These are phyloP conservation scores for Fraxinus angustifolia DNA, from an alignment of 305 asterid genomes.

Conservation along the genomic window DNA sequence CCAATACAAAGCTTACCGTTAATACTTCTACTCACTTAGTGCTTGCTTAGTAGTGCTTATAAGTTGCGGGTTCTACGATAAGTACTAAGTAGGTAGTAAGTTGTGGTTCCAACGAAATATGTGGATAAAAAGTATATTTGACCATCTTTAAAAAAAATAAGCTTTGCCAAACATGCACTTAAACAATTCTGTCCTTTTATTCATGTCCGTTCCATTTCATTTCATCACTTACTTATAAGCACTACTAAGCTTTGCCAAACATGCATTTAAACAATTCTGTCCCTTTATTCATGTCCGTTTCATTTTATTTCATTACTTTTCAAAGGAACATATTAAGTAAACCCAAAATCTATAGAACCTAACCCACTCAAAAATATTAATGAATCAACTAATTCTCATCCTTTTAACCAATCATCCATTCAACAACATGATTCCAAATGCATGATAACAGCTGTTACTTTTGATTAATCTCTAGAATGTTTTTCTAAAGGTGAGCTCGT, in stretches of 20 bases:
- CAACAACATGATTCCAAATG: not conserved
- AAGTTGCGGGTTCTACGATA: not conserved
- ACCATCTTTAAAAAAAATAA: too few relatives aligned
- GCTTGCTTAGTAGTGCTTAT: not conserved
- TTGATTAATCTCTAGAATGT: not conserved
- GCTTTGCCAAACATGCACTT: not conserved
- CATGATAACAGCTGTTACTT: slow-evolving; percentile 1
- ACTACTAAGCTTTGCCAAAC: not conserved
- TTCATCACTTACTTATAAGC: too few relatives aligned
- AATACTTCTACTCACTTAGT: not conserved
- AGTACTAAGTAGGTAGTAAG: not conserved
- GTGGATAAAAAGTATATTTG: not conserved
- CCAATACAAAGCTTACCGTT: not conserved
- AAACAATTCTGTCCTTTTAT: not conserved
- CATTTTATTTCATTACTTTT: not conserved
- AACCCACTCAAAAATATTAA: slow-evolving; percentile 11
- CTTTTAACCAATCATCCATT: not conserved
- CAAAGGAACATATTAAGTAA: slow-evolving; percentile 1
- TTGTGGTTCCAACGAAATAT: not conserved
- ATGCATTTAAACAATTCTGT: not conserved
- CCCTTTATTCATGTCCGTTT: not conserved
- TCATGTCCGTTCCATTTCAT: not conserved
- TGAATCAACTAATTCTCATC: not conserved
- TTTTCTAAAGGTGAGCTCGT: not conserved
- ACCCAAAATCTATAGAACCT: not conserved